Evolutionary conservation across 495 filamentous ascomycete species (phyloP), one percentile per base, ranked within the genome.

Genomic region (Penicillium tannophilum): DNA sequence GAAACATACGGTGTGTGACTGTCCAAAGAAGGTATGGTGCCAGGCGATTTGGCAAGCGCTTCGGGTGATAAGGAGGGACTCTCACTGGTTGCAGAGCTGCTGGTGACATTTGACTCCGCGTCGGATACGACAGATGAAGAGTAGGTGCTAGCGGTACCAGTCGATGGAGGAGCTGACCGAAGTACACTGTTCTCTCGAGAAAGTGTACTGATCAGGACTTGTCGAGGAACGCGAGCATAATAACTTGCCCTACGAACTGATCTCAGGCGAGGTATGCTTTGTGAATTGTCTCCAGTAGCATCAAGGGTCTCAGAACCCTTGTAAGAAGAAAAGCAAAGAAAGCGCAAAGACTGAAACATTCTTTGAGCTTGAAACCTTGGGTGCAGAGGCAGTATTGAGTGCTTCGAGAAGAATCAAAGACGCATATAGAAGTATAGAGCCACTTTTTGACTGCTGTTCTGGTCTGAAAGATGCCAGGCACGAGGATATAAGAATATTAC

Each of bases 1-100:
- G 60, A 55, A 28, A 61, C 39, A 62, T 68, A 64, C 57, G 64
- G 62, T 65, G 56, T 60, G 58, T 54, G 53, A 17, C 44, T 26
- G 26, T 56, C 43, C 48, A 51, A 47, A 28, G 41, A 55, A 44
- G 60, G 42, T 4, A 48, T 53, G 23, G 31, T 52, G 24, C 50
- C 30, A 17, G 47, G 44, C 6, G 54, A 16, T 44, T 64, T 66
- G 57, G 47, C 23, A 36, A 48, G 46, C 16, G 39, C 24, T 5
- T 57, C 56, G 58, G 60, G 20, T 12, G 33, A 50, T 42, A 46
- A 48, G 48, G 65, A 63, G 35, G 41, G 23, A 42, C 28, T 30
- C 10, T 61, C 60, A 66, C 44, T 63, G 57, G 57, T 55, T 23
- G 17, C 52, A 42, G 67, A 65, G 2, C 42, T 55, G 23, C 55